phyloP scores from a whole-genome alignment of 768 basidiomycete genomes.

The Boletus edulis region DNA sequence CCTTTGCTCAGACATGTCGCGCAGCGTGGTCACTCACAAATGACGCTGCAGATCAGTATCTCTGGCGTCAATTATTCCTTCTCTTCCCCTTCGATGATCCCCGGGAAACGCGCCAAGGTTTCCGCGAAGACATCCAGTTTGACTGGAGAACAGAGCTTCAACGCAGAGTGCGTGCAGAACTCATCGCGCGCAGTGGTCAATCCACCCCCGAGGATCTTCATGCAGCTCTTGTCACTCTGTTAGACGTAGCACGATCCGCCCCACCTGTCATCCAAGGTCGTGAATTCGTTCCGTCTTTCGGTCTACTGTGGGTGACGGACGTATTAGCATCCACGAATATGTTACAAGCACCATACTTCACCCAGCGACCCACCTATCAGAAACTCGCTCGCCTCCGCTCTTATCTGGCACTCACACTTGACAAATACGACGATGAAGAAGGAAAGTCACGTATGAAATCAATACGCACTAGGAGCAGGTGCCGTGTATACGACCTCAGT shows the following conservation, averaged over 20 bases:
- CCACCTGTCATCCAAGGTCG: constrained; percentile 25
- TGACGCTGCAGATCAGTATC: constrained; percentile 48
- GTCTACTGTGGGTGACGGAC: constrained; percentile 45
- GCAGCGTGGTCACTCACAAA: constrained; percentile 49
- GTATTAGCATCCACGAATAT: constrained; percentile 40
- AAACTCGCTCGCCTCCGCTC: constrained; percentile 46
- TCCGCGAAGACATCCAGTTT: constrained; percentile 11
- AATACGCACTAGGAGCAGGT: constrained; percentile 48
- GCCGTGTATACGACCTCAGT: constrained; percentile 62
- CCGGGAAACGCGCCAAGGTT: constrained; percentile 29
- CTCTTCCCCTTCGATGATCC: constrained; percentile 62
- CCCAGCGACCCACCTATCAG: constrained; percentile 21
- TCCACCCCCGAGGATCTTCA: constrained; percentile 28
- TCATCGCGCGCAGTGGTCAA: constrained; percentile 18
- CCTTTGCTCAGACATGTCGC: constrained; percentile 56
- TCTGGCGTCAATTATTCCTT: constrained; percentile 71
- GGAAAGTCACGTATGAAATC: constrained; percentile 23
- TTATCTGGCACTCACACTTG: constrained; percentile 46
- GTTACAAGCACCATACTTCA: constrained; percentile 24
- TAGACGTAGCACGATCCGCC: constrained; percentile 39
- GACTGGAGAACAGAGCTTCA: constrained; percentile 40
- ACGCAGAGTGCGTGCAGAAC: constrained; percentile 42
- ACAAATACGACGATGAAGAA: constrained; percentile 28
- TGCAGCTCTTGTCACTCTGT: constrained; percentile 38
- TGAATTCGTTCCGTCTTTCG: constrained; percentile 34